Percentiles rank a stretch among this genome's conserved stretches.
These are phyloP conservation scores for Dendrobium officinale DNA, from an alignment of 106 monocot genomes.

Conservation along the genomic window DNA sequence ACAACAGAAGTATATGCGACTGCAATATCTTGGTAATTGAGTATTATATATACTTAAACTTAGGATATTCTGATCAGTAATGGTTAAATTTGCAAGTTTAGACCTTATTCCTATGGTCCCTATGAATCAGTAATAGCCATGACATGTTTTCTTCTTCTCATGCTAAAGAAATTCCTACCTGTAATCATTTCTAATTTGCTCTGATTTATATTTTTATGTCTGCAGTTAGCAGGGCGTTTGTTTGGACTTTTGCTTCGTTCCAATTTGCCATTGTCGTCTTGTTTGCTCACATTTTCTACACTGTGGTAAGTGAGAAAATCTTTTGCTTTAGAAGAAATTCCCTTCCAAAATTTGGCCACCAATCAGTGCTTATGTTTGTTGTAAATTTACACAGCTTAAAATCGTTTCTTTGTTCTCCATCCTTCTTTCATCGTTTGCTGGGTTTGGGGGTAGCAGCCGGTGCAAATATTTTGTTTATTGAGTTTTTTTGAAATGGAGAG, in stretches of 20 bases:
- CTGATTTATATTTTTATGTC: not conserved
- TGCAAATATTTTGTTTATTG: constrained; percentile 61
- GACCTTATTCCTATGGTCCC: no score
- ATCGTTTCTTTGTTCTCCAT: constrained; percentile 64
- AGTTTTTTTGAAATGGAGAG: constrained; percentile 75
- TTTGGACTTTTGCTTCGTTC: constrained; percentile 94
- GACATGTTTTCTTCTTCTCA: not conserved
- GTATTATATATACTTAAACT: not conserved
- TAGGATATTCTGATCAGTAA: not conserved
- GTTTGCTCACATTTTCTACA: constrained; percentile 93
- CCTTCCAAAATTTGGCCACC: not conserved
- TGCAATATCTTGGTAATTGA: not conserved
- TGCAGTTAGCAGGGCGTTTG: constrained; percentile 64
- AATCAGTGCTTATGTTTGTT: constrained; percentile 1
- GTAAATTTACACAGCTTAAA: constrained; percentile 38
- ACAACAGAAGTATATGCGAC: not conserved
- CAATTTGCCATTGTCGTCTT: constrained; percentile 90
- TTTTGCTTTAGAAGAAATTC: not conserved
- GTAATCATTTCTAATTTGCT: not conserved
- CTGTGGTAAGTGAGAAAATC: constrained; percentile 41
- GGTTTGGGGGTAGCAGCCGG: constrained; percentile 91
- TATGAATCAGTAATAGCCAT: no score
- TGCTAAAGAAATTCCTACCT: not conserved
- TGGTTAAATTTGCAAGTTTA: not conserved
- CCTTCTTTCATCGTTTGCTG: constrained; percentile 82